phyloP scores from a whole-genome alignment of 1,284 basidiomycete species.

The Apiotrichum sp. region DNA sequence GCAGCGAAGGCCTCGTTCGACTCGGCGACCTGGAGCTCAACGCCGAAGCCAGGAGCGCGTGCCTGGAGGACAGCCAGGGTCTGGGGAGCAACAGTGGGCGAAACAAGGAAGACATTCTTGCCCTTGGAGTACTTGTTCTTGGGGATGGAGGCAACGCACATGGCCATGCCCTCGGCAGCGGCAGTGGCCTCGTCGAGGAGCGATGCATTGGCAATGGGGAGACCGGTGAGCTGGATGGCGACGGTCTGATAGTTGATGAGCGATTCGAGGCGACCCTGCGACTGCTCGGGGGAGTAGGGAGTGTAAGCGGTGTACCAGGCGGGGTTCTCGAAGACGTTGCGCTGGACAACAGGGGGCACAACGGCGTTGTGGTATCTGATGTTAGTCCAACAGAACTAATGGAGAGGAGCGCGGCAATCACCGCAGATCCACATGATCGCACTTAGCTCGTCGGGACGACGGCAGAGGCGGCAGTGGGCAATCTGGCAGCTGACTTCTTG shows the following conservation, averaged over 20 bases:
- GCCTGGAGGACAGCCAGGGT: conserved; percentile 79
- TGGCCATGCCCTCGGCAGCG: conserved; percentile 69
- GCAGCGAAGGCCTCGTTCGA: conserved; percentile 48
- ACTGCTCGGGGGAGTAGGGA: conserved; percentile 54
- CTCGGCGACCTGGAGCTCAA: conserved; percentile 62
- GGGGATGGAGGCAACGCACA: conserved; percentile 43
- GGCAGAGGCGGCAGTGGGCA: too few species aligned
- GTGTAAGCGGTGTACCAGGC: conserved; percentile 99
- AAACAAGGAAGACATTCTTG: conserved; percentile 78
- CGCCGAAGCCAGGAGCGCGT: conserved; percentile 82
- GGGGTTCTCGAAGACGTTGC: conserved; percentile 94
- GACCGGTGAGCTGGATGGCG: conserved; percentile 86
- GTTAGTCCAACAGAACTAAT: not conserved
- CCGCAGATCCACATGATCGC: too few species aligned
- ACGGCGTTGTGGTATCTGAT: conserved; percentile 80
- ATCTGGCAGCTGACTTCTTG: too few species aligned
- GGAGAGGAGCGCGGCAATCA: too few species aligned
- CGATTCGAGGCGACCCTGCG: conserved; percentile 76
- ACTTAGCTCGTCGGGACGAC: too few species aligned
- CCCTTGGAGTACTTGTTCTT: conserved; percentile 56
- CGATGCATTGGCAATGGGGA: conserved; percentile 92
- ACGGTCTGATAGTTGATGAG: conserved; percentile 97
- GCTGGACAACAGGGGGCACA: conserved; percentile 84
- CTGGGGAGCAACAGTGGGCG: conserved; percentile 73
- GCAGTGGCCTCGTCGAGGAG: conserved; percentile 88